These are phyloP conservation scores for Nectriaceae sp. DNA, from an alignment of 2,329 filamentous ascomycete species.

Conservation along the genomic window DNA sequence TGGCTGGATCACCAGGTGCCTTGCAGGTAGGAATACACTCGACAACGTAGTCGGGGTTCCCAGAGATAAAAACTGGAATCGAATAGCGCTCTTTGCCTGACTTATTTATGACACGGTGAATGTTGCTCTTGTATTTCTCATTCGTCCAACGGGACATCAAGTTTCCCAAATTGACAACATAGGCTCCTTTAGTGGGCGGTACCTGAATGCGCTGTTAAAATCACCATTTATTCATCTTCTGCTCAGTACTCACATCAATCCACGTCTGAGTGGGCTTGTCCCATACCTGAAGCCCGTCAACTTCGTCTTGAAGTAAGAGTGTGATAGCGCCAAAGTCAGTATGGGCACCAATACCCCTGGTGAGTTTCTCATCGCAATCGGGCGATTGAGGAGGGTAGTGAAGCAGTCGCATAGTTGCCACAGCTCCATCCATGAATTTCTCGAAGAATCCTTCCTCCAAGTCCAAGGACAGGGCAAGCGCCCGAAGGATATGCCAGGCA, in stretches of 20 bases:
- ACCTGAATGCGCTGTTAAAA: constrained; percentile 29
- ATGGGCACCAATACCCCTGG: constrained; percentile 48
- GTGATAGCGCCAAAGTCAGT: constrained; percentile 60
- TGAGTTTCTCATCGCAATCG: constrained; percentile 34
- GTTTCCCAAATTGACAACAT: constrained; percentile 55
- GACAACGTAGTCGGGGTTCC: constrained; percentile 47
- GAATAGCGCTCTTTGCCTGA: constrained; percentile 53
- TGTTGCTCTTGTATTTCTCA: constrained; percentile 52
- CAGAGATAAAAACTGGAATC: constrained; percentile 58
- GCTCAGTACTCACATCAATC: constrained; percentile 34
- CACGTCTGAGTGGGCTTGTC: constrained; percentile 45
- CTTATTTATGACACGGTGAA: constrained; percentile 58
- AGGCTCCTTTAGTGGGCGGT: constrained; percentile 45
- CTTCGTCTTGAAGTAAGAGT: constrained; percentile 52
- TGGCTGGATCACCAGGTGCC: constrained; percentile 22
- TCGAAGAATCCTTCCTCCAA: constrained; percentile 44
- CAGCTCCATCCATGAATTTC: constrained; percentile 45
- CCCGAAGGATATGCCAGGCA: constrained; percentile 41
- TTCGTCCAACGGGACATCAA: constrained; percentile 53
- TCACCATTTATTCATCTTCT: neutral
- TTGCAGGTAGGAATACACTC: constrained; percentile 36
- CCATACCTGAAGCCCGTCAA: constrained; percentile 54
- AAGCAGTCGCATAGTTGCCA: constrained; percentile 47
- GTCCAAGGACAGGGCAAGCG: constrained; percentile 44
- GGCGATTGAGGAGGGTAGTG: constrained; percentile 49